Percentiles rank a stretch among this genome's conserved stretches.
These are phyloP conservation scores for Drosera spatulata DNA, from an alignment of 179 eudicot species.

Conservation along the genomic window DNA sequence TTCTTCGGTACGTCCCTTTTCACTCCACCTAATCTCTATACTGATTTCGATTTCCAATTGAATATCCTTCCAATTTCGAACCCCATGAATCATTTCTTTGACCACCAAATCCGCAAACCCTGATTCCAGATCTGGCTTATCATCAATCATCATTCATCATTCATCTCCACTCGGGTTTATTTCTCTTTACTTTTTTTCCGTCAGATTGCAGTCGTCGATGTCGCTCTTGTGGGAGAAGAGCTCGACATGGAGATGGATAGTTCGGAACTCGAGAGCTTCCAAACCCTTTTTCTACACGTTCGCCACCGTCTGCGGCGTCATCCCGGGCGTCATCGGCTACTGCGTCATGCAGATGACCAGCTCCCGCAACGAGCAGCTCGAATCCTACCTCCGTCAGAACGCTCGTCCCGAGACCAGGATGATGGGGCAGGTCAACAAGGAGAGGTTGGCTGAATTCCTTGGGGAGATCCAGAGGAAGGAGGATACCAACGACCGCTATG, in stretches of 20 bases:
- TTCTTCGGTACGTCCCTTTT: too few relatives aligned
- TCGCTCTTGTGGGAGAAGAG: conserved; percentile 34
- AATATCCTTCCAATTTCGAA: too few relatives aligned
- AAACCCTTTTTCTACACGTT: conserved; percentile 78
- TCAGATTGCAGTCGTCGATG: background rate
- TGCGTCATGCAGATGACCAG: conserved; percentile 73
- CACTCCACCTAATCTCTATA: too few relatives aligned
- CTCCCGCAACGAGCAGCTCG: conserved; percentile 54
- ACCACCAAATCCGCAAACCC: too few relatives aligned
- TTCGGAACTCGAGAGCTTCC: conserved; percentile 58
- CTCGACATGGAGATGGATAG: conserved; percentile 66
- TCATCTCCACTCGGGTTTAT: too few relatives aligned
- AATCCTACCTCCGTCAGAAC: conserved; percentile 61
- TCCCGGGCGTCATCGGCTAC: conserved; percentile 75
- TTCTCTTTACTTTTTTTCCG: too few relatives aligned
- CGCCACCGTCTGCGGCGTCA: conserved; percentile 78
- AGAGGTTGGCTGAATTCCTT: conserved; percentile 82
- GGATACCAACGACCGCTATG: conserved; percentile 83
- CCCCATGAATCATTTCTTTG: too few relatives aligned
- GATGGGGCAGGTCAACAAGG: conserved; percentile 85
- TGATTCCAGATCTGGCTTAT: too few relatives aligned
- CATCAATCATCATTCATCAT: too few relatives aligned
- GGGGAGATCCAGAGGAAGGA: conserved; percentile 91
- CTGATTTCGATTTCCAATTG: too few relatives aligned
- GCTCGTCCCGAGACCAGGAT: conserved; percentile 82